Conservation (phyloP, 2,329 filamentous ascomycete species). For the Podosphaera fusca region DNA sequence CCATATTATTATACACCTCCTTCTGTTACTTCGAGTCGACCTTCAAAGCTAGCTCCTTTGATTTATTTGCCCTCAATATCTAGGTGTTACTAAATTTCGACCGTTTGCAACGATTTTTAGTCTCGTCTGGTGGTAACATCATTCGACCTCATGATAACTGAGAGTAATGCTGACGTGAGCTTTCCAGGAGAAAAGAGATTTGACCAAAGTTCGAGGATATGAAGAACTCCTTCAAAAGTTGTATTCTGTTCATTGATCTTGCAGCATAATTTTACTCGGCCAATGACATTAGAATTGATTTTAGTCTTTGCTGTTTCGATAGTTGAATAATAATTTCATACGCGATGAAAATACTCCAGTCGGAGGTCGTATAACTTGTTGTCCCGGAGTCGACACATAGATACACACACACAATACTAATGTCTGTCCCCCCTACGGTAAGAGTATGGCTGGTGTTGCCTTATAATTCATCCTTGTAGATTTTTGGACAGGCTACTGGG, state of each 20-base stretch:
- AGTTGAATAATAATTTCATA: no score
- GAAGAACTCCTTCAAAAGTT: no score
- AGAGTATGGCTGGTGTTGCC: no score
- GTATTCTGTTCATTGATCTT: neutral
- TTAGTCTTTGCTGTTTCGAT: no score
- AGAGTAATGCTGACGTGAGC: neutral
- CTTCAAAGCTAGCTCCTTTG: neutral
- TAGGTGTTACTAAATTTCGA: neutral
- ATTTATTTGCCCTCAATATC: neutral
- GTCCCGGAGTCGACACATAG: neutral
- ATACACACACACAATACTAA: no score
- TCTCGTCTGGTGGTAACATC: neutral
- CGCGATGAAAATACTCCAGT: no score
- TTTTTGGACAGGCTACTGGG: no score
- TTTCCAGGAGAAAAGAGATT: neutral
- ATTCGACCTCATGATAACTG: neutral
- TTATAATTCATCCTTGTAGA: no score
- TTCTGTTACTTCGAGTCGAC: neutral
- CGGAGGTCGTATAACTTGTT: neutral
- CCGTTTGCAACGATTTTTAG: neutral
- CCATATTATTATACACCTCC: neutral
- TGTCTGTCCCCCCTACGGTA: no score
- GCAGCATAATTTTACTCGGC: neutral
- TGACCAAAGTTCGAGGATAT: no score
- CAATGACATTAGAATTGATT: neutral